Base-by-base conservation (phyloP, 1,284 basidiomycete species). In the Cutaneotrichosporon dermatis region DNA sequence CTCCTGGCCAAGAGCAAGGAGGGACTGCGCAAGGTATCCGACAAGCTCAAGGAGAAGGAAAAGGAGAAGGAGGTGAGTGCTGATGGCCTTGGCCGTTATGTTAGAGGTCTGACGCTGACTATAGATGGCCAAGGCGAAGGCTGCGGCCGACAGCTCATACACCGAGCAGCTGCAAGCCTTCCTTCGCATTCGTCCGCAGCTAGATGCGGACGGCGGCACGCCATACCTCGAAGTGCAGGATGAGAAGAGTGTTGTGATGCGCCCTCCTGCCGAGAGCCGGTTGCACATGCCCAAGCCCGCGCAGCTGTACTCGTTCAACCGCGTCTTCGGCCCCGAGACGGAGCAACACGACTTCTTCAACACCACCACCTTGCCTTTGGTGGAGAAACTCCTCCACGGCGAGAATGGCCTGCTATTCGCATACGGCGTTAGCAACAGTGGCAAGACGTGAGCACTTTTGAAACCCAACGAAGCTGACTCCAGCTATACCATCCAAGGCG, bases 371-470 rank as follows among this genome's bases (percentile, higher is more conserved):
- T 83, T 97, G 3, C 94, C 94, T 0, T 83, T 97, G 5, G 90
- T 98, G 9, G 82, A 84, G 50, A 88, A 89, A 67, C 82, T 93
- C 1, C 80, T 98, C 10, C 82, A 87, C 57, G 91, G 92, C 36
- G 90, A 95, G 70, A 96, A 91, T 72, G 90, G 89, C 4, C 80
- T 99, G 15, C 80, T 98, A 25, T 99, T 99, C 71, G 88, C 95
- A 0, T 99, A 99, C 68, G 96, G 96, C 9, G 92, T 97, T n/a
- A 97, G 93, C 5, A 97, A 97, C 76, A 92, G 90, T 1, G 96
- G 96, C 11, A 99, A 99, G 79, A 96, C 94, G 34, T 80, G 71
- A 65, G 76, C 61, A 25, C 25, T 25, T 25, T 25, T 25, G 25
- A 25, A 25, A 25, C 25, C 25, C n/a, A 6, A 7, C 4, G 4